Percentiles rank a stretch among this genome's conserved stretches.
These are phyloP conservation scores for Beauveria sp. DNA, from an alignment of 2,329 filamentous ascomycete species.

Conservation along the genomic window DNA sequence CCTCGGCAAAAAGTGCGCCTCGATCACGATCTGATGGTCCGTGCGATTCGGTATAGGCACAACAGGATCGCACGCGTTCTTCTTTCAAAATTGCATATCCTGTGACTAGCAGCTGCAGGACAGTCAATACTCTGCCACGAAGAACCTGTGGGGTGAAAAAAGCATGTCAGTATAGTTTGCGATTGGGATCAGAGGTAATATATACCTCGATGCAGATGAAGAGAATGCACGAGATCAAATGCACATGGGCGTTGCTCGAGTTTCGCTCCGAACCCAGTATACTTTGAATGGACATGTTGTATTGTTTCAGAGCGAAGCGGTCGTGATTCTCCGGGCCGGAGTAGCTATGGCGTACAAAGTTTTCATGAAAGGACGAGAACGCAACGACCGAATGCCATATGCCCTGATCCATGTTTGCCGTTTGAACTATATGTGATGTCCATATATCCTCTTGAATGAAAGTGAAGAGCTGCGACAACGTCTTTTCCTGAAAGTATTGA, in stretches of 20 bases:
- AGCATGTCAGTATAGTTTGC: neutral
- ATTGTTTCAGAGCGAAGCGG: conserved; percentile 9
- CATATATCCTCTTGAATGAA: conserved; percentile 9
- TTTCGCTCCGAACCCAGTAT: neutral
- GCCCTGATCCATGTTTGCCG: neutral
- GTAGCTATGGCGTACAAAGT: neutral
- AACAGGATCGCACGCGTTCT: neutral
- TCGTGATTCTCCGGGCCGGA: neutral
- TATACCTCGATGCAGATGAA: conserved; percentile 12
- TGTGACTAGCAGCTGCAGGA: neutral
- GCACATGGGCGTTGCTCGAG: conserved; percentile 3
- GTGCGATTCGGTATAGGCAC: neutral
- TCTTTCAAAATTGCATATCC: conserved; percentile 5
- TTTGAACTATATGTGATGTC: conserved; percentile 2
- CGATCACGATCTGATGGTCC: neutral
- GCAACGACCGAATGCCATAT: conserved; percentile 10
- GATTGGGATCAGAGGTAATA: neutral
- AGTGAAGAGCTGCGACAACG: conserved; percentile 3
- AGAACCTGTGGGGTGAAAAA: neutral
- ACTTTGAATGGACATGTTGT: conserved; percentile 9
- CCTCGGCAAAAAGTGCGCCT: neutral
- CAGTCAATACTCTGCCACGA: neutral
- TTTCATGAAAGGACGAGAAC: conserved; percentile 7
- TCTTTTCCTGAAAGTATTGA: conserved; percentile 9
- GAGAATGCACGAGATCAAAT: conserved; percentile 10